Evolutionary conservation across 176 grass and related monocot species (phyloP).

Genomic region (Ampelocalamus luodianensis): DNA sequence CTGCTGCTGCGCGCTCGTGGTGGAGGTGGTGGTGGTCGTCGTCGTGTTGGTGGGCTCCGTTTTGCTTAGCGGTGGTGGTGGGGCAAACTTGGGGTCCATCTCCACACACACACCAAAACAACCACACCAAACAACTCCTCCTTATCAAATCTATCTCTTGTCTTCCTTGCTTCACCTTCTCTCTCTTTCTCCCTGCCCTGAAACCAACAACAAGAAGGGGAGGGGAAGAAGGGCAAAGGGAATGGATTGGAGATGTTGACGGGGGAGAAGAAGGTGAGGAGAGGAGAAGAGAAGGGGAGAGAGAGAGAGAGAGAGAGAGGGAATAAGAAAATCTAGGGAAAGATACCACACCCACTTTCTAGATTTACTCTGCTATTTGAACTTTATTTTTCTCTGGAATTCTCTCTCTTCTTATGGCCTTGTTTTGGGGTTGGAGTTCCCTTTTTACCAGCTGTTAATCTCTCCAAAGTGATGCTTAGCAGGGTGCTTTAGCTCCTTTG

Average conservation of each 20-base stretch:
- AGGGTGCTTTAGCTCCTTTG: not conserved
- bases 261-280: not conserved
- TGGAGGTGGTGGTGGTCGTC: constrained; percentile 39
- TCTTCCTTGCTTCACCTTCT: not conserved
- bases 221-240: not conserved
- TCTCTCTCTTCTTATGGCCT: not conserved
- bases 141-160: constrained; percentile 29
- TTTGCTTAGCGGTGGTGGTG: constrained; percentile 73
- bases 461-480: not conserved
- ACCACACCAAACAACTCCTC: constrained; percentile 36
- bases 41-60: constrained; percentile 65
- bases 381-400: constrained; percentile 27
- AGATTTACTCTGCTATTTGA: constrained; percentile 52
- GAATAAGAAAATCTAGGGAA: constrained; percentile 62
- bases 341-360: constrained; percentile 62
- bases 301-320: not conserved
- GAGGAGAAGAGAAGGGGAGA: too few species aligned
- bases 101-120: constrained; percentile 17
- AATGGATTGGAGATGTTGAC: constrained; percentile 32
- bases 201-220: constrained; percentile 8
- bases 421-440: not conserved
- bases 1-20: constrained; percentile 47
- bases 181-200: not conserved
- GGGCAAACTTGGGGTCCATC: constrained; percentile 76
- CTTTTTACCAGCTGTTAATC: constrained; percentile 21